These are phyloP conservation scores for Hylodesmum podocarpum DNA, from an alignment of 306 rosid species.

Conservation along the genomic window DNA sequence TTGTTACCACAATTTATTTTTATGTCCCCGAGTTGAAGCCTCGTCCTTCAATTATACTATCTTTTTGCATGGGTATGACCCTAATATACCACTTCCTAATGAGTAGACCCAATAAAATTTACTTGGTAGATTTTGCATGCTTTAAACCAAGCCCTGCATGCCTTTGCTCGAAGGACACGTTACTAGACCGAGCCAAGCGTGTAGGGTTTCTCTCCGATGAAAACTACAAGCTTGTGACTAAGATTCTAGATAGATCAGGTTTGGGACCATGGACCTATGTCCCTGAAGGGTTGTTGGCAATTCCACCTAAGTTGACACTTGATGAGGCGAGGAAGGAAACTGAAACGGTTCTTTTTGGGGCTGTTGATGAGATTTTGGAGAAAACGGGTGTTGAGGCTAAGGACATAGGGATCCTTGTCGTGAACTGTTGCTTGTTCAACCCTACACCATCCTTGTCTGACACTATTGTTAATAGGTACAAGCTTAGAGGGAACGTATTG, in stretches of 20 bases:
- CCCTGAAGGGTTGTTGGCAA: slow-evolving; percentile 14
- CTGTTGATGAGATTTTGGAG: slow-evolving; percentile 36
- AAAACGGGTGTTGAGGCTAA: slow-evolving; percentile 32
- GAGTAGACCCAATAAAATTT: slow-evolving; percentile 17
- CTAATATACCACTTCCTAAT: not conserved
- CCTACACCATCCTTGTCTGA: slow-evolving; percentile 34
- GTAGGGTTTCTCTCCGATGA: slow-evolving; percentile 21
- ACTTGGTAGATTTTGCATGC: slow-evolving; percentile 38
- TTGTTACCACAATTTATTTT: not conserved
- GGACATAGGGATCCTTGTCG: slow-evolving; percentile 42
- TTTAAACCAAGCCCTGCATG: slow-evolving; percentile 2
- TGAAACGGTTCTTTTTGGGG: slow-evolving; percentile 25
- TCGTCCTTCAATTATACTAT: not conserved
- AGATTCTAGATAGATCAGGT: slow-evolving; percentile 37
- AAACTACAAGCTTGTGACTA: not conserved
- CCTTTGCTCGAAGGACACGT: slow-evolving; percentile 24
- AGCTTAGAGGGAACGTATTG: slow-evolving; percentile 38
- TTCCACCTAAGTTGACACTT: slow-evolving; percentile 4
- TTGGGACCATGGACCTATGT: slow-evolving; percentile 36
- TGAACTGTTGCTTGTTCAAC: slow-evolving; percentile 37
- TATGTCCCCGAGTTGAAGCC: not conserved
- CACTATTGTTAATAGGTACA: slow-evolving; percentile 35
- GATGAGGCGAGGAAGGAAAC: slow-evolving; percentile 34
- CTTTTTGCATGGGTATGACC: not conserved
- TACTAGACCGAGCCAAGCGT: slow-evolving; percentile 13